These are phyloP conservation scores for Amanita thiersii DNA, from an alignment of 768 basidiomycete genomes.

Conservation along the genomic window DNA sequence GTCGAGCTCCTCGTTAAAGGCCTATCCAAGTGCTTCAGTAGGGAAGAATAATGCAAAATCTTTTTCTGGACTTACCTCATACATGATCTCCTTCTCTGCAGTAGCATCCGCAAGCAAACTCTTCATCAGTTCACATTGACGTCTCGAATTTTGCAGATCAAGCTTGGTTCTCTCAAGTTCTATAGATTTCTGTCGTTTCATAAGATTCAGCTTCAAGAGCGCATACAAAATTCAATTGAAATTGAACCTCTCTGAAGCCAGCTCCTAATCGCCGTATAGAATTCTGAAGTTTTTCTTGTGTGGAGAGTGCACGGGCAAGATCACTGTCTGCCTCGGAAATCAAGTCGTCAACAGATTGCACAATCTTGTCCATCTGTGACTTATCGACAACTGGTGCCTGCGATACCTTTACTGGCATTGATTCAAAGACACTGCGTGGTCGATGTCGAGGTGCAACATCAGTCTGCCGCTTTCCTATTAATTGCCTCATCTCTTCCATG, in stretches of 20 bases:
- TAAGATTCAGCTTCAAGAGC: constrained; percentile 2
- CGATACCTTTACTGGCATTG: too few relatives aligned
- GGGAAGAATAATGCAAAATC: not conserved
- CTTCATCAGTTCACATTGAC: constrained; percentile 76
- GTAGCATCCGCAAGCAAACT: constrained; percentile 69
- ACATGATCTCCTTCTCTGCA: constrained; percentile 88
- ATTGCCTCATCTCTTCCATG: constrained; percentile 75
- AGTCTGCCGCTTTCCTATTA: constrained; percentile 54
- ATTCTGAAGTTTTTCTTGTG: constrained; percentile 46
- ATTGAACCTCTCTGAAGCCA: constrained; percentile 49
- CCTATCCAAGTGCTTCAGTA: constrained; percentile 34
- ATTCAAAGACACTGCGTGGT: constrained; percentile 29
- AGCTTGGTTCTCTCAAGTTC: constrained; percentile 55
- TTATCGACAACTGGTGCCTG: constrained; percentile 16
- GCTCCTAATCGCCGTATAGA: constrained; percentile 40
- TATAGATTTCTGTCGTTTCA: constrained; percentile 43
- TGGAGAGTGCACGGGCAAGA: constrained; percentile 41
- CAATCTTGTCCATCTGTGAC: constrained; percentile 25
- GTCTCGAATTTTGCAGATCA: constrained; percentile 61
- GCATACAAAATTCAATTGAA: not conserved
- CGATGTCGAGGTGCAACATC: constrained; percentile 44
- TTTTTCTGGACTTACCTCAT: constrained; percentile 47
- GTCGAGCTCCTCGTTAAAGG: constrained; percentile 92
- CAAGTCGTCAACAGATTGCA: constrained; percentile 43
- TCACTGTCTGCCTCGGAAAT: constrained; percentile 50